Evolutionary conservation across 2,329 filamentous ascomycete genomes (phyloP).

Genomic region (Colletotrichum siamense): DNA sequence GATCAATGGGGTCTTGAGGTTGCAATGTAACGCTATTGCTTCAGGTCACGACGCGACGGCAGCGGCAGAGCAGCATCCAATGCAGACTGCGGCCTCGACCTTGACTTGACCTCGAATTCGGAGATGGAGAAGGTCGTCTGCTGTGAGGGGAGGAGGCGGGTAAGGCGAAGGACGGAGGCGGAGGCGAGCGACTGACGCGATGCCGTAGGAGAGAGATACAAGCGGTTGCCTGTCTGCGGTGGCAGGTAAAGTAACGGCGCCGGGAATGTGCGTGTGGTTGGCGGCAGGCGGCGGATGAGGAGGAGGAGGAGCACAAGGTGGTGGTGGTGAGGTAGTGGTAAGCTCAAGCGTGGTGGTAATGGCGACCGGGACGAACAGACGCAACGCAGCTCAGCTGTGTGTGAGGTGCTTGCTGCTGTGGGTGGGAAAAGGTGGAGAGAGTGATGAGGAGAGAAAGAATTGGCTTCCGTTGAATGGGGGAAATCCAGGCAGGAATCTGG

Average conservation of each 20-base stretch:
- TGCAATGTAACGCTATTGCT: neutral
- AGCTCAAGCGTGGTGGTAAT: conserved; percentile 14
- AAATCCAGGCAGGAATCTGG: conserved; percentile 22
- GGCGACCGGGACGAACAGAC: neutral
- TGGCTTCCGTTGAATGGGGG: conserved; percentile 27
- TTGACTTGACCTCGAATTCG: neutral
- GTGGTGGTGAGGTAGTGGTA: neutral
- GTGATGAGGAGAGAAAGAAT: conserved; percentile 26
- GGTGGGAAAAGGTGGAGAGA: conserved; percentile 31
- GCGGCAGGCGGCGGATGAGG: neutral
- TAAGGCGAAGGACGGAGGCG: neutral
- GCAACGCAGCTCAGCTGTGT: neutral
- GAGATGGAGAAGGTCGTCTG: conserved; percentile 23
- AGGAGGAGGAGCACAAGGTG: neutral
- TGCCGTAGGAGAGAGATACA: neutral
- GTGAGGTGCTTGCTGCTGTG: conserved; percentile 26
- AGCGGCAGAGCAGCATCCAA: neutral
- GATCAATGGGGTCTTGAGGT: neutral
- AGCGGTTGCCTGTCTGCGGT: neutral
- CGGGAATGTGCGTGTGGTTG: conserved; percentile 19
- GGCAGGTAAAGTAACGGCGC: conserved; percentile 3
- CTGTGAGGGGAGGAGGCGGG: neutral
- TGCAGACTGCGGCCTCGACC: neutral
- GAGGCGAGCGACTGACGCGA: neutral
- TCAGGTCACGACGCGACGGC: neutral